Percentiles rank a stretch among this genome's conserved stretches.
These are phyloP conservation scores for Prunus davidiana DNA, from an alignment of 306 rosid species.

Conservation along the genomic window DNA sequence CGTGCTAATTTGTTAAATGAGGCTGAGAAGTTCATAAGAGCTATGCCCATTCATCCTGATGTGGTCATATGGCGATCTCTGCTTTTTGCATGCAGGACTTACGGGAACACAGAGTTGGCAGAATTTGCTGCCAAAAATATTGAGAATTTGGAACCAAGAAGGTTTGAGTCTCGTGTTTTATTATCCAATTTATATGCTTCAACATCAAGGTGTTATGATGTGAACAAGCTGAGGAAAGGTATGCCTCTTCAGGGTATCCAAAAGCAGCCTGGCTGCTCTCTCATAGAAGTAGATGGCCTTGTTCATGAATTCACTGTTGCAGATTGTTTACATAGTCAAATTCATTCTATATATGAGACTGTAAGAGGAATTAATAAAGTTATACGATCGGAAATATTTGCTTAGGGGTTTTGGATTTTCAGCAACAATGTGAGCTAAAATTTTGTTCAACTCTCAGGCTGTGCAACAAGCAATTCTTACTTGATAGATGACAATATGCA, in stretches of 20 bases:
- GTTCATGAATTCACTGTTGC: conserved; percentile 19
- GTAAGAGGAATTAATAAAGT: background rate
- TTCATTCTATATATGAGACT: conserved; percentile 1
- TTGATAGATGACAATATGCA: background rate
- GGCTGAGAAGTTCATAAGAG: conserved; percentile 15
- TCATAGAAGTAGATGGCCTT: conserved; percentile 22
- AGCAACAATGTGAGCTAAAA: background rate
- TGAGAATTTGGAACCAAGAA: conserved; percentile 23
- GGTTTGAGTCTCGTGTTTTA: conserved; percentile 5
- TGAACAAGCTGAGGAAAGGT: conserved; percentile 9
- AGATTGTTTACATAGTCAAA: conserved; percentile 10
- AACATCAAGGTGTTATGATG: conserved; percentile 24
- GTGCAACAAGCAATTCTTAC: background rate
- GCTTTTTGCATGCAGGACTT: conserved; percentile 16
- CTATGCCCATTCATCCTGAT: conserved; percentile 20
- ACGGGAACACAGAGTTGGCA: conserved; percentile 1
- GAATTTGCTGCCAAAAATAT: conserved; percentile 14
- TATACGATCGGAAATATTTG: background rate
- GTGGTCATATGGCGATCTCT: conserved; percentile 26
- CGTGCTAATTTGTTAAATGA: conserved; percentile 22
- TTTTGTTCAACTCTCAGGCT: background rate
- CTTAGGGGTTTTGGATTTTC: background rate
- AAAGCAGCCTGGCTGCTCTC: conserved; percentile 25
- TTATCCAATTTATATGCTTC: conserved; percentile 20
- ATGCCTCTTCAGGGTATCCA: conserved; percentile 1